phyloP scores from a whole-genome alignment of 1,284 basidiomycete species.

The Polyporus tsugae region DNA sequence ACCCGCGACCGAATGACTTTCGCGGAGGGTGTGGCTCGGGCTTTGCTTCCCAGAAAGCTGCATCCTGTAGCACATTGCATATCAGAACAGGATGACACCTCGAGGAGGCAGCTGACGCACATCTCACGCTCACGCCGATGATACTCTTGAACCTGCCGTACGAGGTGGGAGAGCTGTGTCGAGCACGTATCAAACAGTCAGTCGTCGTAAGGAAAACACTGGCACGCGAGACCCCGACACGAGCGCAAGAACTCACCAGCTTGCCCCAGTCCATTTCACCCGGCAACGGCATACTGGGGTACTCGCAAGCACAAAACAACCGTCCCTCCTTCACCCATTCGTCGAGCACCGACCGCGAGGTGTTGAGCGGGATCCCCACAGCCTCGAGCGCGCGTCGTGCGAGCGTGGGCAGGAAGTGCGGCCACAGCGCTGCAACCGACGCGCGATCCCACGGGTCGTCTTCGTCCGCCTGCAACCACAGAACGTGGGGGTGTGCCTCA shows the following conservation, averaged over 20 bases:
- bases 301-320: slow-evolving; percentile 20
- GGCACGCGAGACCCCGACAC: not conserved
- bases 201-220: not conserved
- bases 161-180: not conserved
- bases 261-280: slow-evolving; percentile 8
- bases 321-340: not conserved
- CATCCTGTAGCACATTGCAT: not conserved
- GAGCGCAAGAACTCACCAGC: slow-evolving; percentile 11
- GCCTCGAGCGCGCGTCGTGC: not conserved
- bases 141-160: not conserved
- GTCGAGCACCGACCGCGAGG: not conserved
- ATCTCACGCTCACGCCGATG: not conserved
- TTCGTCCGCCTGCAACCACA: not conserved
- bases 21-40: not conserved
- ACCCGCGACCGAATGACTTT: not conserved
- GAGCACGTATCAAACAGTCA: not conserved
- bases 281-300: slow-evolving; percentile 14
- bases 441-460: not conserved
- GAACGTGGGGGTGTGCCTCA: not conserved
- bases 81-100: not conserved
- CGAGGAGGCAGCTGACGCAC: not conserved
- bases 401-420: not conserved
- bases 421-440: not conserved
- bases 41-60: not conserved
- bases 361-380: not conserved